These are phyloP conservation scores for Calonectria pseudoreteaudii DNA, from an alignment of 2,329 filamentous ascomycete species.

Conservation along the genomic window DNA sequence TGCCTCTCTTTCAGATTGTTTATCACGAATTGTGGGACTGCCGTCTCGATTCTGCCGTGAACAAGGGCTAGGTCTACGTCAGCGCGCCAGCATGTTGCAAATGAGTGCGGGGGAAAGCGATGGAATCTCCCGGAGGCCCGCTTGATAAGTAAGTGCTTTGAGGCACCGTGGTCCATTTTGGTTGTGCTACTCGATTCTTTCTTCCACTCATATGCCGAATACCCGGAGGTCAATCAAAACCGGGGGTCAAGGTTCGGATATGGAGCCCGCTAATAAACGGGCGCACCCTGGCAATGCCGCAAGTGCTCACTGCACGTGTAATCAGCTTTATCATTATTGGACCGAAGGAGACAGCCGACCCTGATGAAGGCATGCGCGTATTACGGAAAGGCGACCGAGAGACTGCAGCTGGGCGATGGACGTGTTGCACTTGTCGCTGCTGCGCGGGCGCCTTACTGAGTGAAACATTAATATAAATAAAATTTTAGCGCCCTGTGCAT, in stretches of 20 bases:
- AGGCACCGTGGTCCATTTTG: neutral
- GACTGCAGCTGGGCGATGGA: neutral
- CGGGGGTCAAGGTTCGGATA: neutral
- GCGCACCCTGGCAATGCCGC: neutral
- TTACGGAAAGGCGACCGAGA: slow-evolving; percentile 5
- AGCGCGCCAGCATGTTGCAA: neutral
- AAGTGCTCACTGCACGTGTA: slow-evolving; percentile 7
- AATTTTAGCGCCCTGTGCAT: neutral
- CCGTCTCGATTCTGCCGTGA: neutral
- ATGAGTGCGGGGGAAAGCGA: neutral
- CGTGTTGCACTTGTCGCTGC: neutral
- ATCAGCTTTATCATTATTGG: slow-evolving; percentile 1
- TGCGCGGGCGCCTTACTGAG: neutral
- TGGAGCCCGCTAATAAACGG: neutral
- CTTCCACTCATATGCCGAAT: neutral
- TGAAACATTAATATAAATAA: slow-evolving; percentile 1
- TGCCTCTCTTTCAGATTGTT: neutral
- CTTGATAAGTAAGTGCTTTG: neutral
- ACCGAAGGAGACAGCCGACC: neutral
- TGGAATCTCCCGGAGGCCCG: neutral
- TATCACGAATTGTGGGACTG: neutral
- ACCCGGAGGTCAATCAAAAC: neutral
- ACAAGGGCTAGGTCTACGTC: neutral
- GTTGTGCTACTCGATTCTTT: neutral
- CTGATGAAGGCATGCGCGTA: neutral